A percentile compares a stretch with the other conserved stretches of the same genome.
Evolutionary conservation across 139 green algal genomes (phyloP).

Genomic region (Zygnema cylindricum): DNA sequence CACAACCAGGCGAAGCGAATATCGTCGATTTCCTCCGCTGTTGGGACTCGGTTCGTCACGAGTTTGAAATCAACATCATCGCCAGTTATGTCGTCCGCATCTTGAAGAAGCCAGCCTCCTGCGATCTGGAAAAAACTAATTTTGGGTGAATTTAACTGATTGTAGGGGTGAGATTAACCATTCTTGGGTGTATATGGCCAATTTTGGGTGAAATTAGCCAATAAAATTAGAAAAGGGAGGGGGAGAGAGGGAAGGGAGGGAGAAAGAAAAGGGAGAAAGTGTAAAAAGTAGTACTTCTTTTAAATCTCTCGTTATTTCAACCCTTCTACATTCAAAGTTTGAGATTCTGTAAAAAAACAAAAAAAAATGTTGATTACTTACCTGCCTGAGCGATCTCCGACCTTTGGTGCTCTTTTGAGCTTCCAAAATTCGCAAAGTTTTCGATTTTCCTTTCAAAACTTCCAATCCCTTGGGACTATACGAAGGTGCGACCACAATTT

Average conservation of each 20-base stretch:
- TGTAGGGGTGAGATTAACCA: too few relatives aligned
- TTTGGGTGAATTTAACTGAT: too few relatives aligned
- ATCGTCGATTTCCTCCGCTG: slow-evolving; percentile 86
- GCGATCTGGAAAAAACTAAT: too few relatives aligned
- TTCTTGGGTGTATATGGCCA: too few relatives aligned
- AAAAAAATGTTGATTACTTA: slow-evolving; percentile 48
- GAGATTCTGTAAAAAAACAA: neutral
- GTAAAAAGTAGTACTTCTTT: neutral
- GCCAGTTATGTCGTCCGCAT: slow-evolving; percentile 77
- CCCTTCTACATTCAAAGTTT: too few relatives aligned
- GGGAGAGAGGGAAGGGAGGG: neutral
- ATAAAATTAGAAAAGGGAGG: neutral
- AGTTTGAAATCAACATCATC: slow-evolving; percentile 81
- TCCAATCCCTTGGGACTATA: slow-evolving; percentile 94
- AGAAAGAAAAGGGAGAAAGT: neutral
- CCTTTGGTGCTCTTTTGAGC: slow-evolving; percentile 76
- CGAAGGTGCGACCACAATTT: slow-evolving; percentile 96
- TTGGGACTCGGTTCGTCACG: slow-evolving; percentile 87
- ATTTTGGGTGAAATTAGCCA: too few relatives aligned
- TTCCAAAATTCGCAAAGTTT: slow-evolving; percentile 97
- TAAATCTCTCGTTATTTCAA: too few relatives aligned
- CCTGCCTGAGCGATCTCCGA: slow-evolving; percentile 81
- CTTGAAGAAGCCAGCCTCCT: slow-evolving; percentile 87
- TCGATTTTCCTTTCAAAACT: slow-evolving; percentile 96
- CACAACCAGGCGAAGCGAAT: slow-evolving; percentile 94